Percentiles rank a stretch among this genome's conserved stretches.
Conservation (phyloP, 2,329 filamentous ascomycete genomes). For the Fusarium sp. region DNA sequence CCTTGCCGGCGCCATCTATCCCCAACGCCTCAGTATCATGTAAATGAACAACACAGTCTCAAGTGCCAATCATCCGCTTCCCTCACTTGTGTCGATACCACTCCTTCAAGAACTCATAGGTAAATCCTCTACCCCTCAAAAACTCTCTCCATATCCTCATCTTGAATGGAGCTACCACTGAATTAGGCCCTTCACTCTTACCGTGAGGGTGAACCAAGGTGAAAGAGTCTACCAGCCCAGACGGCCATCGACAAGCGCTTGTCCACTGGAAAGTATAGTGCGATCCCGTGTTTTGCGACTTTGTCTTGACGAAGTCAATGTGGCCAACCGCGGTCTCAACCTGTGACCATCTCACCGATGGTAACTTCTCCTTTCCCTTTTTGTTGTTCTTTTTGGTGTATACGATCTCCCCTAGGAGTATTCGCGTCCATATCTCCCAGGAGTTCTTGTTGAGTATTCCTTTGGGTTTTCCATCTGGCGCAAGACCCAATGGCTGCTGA, state of each 20-base stretch:
- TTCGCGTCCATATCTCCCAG: slow-evolving; percentile 3
- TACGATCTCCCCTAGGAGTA: slow-evolving; percentile 23
- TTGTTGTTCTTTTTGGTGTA: slow-evolving; percentile 18
- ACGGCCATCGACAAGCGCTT: not conserved
- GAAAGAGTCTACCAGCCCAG: not conserved
- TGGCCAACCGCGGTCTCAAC: not conserved
- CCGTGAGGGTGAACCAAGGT: not conserved
- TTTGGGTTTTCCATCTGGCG: slow-evolving; percentile 19
- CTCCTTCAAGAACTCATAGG: slow-evolving; percentile 20
- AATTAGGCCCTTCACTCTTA: not conserved
- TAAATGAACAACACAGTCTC: not conserved
- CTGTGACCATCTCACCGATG: not conserved
- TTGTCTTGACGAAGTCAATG: not conserved
- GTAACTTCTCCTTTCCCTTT: slow-evolving; percentile 9
- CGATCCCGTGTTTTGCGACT: not conserved
- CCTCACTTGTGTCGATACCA: slow-evolving; percentile 25
- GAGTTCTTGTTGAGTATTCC: slow-evolving; percentile 35
- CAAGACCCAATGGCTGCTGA: not conserved
- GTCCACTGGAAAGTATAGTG: not conserved
- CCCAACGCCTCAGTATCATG: not conserved
- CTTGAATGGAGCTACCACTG: not conserved
- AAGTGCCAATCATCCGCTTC: not conserved
- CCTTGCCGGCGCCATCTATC: not conserved
- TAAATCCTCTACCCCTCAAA: slow-evolving; percentile 12
- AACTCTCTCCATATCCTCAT: slow-evolving; percentile 1